A percentile compares a stretch with the other conserved stretches of the same genome.
phyloP scores from a whole-genome alignment of 306 rosid genomes.

The Cucurbita pepo region DNA sequence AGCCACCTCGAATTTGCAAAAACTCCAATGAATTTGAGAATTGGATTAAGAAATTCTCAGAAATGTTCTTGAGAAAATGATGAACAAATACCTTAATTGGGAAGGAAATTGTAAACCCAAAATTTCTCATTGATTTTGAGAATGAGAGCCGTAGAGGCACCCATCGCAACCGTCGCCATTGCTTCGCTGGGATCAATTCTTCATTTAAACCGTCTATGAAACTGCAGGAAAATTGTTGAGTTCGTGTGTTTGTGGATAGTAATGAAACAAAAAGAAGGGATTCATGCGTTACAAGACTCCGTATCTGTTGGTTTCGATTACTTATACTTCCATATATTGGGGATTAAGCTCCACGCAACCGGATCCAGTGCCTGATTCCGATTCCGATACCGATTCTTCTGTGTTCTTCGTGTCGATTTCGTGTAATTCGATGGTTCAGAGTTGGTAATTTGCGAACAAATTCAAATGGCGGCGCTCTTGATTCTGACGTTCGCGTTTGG shows the following conservation, averaged over 20 bases:
- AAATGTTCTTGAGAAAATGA: not conserved
- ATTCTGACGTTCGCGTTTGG: conserved; percentile 37
- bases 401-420: not conserved
- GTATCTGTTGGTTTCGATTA: not conserved
- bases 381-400: not conserved
- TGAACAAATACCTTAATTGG: not conserved
- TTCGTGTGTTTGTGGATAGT: not conserved
- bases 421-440: not conserved
- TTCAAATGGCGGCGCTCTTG: conserved; percentile 10
- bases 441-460: not conserved
- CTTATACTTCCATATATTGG: not conserved
- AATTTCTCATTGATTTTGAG: not conserved
- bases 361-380: not conserved
- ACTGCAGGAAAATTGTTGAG: not conserved
- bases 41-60: not conserved
- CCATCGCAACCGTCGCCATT: not conserved
- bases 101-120: not conserved
- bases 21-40: not conserved
- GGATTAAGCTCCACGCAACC: not conserved
- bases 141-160: not conserved
- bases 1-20: not conserved
- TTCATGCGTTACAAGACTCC: not conserved
- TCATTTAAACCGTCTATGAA: not conserved
- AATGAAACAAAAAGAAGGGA: not conserved
- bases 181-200: not conserved